These are phyloP conservation scores for Leishmania lainsoni DNA, from an alignment of 208 protist genomes.

Conservation along the genomic window DNA sequence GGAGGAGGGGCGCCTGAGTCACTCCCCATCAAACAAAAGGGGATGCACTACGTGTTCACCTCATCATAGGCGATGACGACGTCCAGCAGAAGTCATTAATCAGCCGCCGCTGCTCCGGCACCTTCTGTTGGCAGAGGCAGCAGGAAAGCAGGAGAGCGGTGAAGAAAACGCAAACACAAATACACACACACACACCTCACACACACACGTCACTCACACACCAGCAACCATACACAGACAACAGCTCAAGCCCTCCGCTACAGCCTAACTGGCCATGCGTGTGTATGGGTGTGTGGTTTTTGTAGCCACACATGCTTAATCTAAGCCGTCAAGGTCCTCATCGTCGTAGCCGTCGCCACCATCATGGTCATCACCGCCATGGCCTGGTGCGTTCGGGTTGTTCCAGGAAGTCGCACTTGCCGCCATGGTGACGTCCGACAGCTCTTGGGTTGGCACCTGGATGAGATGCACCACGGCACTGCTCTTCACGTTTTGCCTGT, in stretches of 20 bases:
- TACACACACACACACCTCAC: conserved; percentile 1
- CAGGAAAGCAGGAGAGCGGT: neutral
- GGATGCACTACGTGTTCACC: neutral
- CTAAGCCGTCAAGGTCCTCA: conserved; percentile 28
- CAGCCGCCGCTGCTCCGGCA: neutral
- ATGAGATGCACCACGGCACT: conserved; percentile 80
- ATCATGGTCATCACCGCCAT: conserved; percentile 6
- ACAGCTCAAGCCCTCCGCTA: neutral
- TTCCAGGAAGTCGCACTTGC: conserved; percentile 5
- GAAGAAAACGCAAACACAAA: neutral
- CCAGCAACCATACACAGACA: neutral
- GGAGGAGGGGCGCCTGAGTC: neutral
- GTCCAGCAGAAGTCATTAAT: neutral
- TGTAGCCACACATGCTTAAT: neutral
- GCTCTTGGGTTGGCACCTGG: conserved; percentile 46
- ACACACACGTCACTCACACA: neutral
- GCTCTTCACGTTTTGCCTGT: conserved; percentile 63
- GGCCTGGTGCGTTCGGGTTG: conserved; percentile 16
- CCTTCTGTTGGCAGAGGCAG: neutral
- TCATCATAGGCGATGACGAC: neutral
- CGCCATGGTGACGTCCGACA: conserved; percentile 25
- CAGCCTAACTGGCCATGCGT: neutral
- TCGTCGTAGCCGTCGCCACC: conserved; percentile 24
- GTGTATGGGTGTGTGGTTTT: neutral
- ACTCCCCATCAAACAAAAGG: neutral